phyloP scores from a whole-genome alignment of 345 rosid genomes.

The Boechera retrofracta region DNA sequence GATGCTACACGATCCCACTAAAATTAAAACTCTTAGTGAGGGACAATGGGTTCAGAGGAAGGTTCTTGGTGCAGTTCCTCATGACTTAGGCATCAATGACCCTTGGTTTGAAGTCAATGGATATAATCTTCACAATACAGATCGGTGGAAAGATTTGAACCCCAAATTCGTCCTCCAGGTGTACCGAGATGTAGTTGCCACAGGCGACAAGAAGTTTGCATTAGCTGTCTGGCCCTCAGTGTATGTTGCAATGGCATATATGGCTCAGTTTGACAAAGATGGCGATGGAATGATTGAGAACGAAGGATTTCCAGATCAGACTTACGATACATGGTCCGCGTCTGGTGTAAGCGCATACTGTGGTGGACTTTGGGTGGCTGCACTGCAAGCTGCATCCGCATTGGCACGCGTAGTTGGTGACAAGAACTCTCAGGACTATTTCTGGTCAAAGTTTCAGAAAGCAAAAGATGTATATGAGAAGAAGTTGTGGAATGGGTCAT shows the following conservation, averaged over 20 bases:
- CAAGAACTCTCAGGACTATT: constrained; percentile 68
- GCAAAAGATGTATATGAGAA: constrained; percentile 75
- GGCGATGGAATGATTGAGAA: constrained; percentile 97
- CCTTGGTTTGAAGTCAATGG: constrained; percentile 96
- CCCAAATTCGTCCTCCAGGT: constrained; percentile 95
- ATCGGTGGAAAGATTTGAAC: constrained; percentile 93
- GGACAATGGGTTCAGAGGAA: constrained; percentile 76
- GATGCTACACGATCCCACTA: constrained; percentile 86
- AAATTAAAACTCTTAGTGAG: constrained; percentile 60
- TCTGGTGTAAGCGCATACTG: constrained; percentile 85
- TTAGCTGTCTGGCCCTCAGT: constrained; percentile 90
- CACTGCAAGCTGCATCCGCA: constrained; percentile 94
- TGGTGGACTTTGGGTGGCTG: constrained; percentile 97
- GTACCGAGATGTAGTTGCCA: constrained; percentile 85
- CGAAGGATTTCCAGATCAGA: constrained; percentile 96
- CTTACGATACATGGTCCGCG: constrained; percentile 96
- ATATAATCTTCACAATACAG: constrained; percentile 70
- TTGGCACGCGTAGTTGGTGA: constrained; percentile 82
- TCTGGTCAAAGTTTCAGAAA: constrained; percentile 83
- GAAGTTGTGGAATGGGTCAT: constrained; percentile 91
- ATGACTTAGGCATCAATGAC: constrained; percentile 79
- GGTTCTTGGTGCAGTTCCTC: constrained; percentile 95
- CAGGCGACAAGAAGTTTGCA: constrained; percentile 83
- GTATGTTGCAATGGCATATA: constrained; percentile 85
- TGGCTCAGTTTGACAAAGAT: constrained; percentile 92